phyloP scores from a whole-genome alignment of 164 flowering plant species.

The Echeveria elegans region DNA sequence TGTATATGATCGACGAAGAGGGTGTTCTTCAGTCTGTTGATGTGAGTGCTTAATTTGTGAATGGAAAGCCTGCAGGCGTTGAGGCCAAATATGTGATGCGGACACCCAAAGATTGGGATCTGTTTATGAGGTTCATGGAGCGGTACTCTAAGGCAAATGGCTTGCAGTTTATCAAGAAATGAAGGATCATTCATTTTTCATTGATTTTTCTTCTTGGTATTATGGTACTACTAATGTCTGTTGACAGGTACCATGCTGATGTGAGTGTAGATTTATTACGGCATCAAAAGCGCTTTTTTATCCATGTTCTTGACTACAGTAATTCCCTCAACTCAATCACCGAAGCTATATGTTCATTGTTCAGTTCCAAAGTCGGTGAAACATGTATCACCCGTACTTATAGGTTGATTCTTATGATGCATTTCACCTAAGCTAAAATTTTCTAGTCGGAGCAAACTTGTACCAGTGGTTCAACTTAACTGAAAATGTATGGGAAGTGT shows the following conservation, averaged over 20 bases:
- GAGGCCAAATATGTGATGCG: conserved; percentile 94
- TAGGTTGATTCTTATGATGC: too few species aligned
- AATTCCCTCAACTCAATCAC: neutral
- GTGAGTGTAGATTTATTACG: neutral
- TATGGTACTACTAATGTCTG: neutral
- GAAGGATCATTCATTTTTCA: conserved; percentile 25
- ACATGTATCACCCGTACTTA: too few species aligned
- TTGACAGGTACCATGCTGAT: neutral
- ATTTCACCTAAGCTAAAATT: too few species aligned
- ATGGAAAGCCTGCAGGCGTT: conserved; percentile 80
- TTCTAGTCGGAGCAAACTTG: too few species aligned
- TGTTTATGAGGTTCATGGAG: conserved; percentile 99
- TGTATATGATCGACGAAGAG: conserved; percentile 98
- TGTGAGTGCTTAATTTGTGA: conserved; percentile 81
- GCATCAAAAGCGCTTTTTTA: neutral
- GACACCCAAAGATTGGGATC: conserved; percentile 79
- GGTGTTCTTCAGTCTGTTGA: conserved; percentile 79
- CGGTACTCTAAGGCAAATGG: conserved; percentile 81
- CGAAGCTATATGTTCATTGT: too few species aligned
- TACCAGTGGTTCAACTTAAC: too few species aligned
- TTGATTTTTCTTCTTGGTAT: neutral
- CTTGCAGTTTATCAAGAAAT: conserved; percentile 80
- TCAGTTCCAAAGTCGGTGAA: too few species aligned
- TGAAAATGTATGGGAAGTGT: too few species aligned
- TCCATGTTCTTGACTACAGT: neutral